Base-by-base conservation (phyloP, 1,284 basidiomycete species). In the Violaceomyces palustris region DNA sequence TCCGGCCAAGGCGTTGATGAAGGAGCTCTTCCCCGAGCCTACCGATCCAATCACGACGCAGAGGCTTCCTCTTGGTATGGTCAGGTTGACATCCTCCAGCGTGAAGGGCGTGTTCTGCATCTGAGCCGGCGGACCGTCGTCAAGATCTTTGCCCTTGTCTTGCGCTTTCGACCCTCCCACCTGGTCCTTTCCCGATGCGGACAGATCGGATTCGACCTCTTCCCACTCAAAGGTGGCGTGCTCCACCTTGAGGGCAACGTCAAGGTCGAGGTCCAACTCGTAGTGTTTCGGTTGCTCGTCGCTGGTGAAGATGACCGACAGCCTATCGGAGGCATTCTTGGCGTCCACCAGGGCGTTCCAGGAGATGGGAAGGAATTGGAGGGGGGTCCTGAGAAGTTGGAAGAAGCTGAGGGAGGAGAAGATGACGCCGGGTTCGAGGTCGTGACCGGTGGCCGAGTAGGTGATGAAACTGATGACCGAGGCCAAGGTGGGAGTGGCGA, bases 281-380 rank as follows among this genome's bases (percentile, higher is more conserved):
- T n/a, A n/a, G n/a, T n/a, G n/a, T n/a, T n/a, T n/a, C n/a, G n/a
- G n/a, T n/a, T n/a, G n/a, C n/a, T n/a, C n/a, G n/a, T n/a, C n/a
- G n/a, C n/a, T n/a, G n/a, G n/a, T n/a, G n/a, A n/a, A n/a, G n/a
- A 46, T 43, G 3, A 17, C 14, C 7, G 8, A n/a, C 12, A 85
- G 32, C 29, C 28, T 35, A 17, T 38, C 43, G 12, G 39, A 25
- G 25, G 50, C 43, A 15, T 48, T 43, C 25, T 45, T 72, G 1
- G 88, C 88, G 57, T 92, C 90, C 5, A 85, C 82, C 35, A 84
- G 83, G 11, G 87, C 75, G 48, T 83, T 83, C 37, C 90, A 79
- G 0, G 87, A 81, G 66, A 88, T 76, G 4, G 88, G 87, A 83
- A 74, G 64, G 63, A 39, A 50, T 42, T 50, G 74, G 69, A 67